Evolutionary conservation across 257 asterid genomes (phyloP).

Genomic region (Anisodus acutangulus): DNA sequence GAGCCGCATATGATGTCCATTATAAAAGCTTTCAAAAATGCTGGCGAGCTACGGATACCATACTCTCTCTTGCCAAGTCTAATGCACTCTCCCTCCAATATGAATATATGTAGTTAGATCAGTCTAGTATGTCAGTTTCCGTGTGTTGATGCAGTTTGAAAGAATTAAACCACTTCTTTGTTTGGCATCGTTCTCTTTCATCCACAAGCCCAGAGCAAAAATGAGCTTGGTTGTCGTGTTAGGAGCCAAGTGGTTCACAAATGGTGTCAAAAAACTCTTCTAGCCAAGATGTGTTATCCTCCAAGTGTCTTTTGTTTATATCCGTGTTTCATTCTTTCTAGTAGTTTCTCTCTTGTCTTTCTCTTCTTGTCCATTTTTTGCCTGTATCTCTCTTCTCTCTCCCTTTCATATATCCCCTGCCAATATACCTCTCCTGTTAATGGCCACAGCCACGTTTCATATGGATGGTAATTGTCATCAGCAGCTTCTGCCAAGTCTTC

Average conservation of each 20-base stretch:
- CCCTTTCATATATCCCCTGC: slow-evolving; percentile 91
- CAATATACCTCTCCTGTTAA: slow-evolving; percentile 91
- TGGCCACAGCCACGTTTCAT: slow-evolving; percentile 92
- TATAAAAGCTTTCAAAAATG: slow-evolving; percentile 39
- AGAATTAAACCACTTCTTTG: slow-evolving; percentile 33
- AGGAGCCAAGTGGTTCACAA: slow-evolving; percentile 31
- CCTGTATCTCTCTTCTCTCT: slow-evolving; percentile 91
- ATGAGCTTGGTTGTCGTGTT: slow-evolving; percentile 36
- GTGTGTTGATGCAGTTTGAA: slow-evolving; percentile 36
- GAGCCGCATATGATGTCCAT: slow-evolving; percentile 34
- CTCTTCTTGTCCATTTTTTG: slow-evolving; percentile 94
- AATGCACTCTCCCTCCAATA: slow-evolving; percentile 35
- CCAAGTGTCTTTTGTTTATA: slow-evolving; percentile 83
- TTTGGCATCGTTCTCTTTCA: slow-evolving; percentile 13
- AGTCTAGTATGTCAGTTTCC: slow-evolving; percentile 45
- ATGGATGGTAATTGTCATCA: slow-evolving; percentile 82
- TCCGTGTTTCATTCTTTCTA: slow-evolving; percentile 81
- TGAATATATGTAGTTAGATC: slow-evolving; percentile 42
- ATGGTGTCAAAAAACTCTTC: slow-evolving; percentile 24
- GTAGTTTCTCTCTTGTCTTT: slow-evolving; percentile 70
- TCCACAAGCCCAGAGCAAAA: slow-evolving; percentile 31
- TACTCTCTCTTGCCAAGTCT: slow-evolving; percentile 32
- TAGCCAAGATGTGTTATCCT: slow-evolving; percentile 42
- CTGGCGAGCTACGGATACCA: slow-evolving; percentile 30
- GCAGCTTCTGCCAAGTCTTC: slow-evolving; percentile 99